These are phyloP conservation scores for Saccharomyces kudriavzevii DNA, from an alignment of 805 yeast species.

Conservation along the genomic window DNA sequence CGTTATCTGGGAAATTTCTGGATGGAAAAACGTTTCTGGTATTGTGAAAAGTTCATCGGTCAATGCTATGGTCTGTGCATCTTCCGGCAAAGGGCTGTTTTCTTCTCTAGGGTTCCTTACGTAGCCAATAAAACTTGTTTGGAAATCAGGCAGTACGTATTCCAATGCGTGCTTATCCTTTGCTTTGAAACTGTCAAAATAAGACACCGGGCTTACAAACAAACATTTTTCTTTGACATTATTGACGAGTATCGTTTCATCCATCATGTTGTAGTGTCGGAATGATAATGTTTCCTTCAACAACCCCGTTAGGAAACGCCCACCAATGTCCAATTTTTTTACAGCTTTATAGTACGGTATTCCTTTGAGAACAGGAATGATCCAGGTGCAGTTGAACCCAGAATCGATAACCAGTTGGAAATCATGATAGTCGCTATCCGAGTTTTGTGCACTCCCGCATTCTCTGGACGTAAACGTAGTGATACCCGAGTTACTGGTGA, in stretches of 20 bases:
- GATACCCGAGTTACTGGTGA: not conserved
- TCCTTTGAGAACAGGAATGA: slow-evolving; percentile 77
- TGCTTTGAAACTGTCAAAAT: slow-evolving; percentile 25
- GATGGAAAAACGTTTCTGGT: slow-evolving; percentile 83
- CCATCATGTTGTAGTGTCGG: slow-evolving; percentile 86
- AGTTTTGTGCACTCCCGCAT: not conserved
- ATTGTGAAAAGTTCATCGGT: slow-evolving; percentile 80
- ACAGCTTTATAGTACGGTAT: slow-evolving; percentile 70
- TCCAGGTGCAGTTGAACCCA: slow-evolving; percentile 82
- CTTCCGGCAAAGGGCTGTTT: slow-evolving; percentile 32
- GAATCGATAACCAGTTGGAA: slow-evolving; percentile 77
- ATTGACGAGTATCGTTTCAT: slow-evolving; percentile 78
- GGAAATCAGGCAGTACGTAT: slow-evolving; percentile 82
- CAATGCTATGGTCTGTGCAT: slow-evolving; percentile 57
- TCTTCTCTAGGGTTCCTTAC: slow-evolving; percentile 34
- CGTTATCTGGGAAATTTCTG: slow-evolving; percentile 68
- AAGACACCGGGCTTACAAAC: slow-evolving; percentile 42
- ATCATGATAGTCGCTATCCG: slow-evolving; percentile 35
- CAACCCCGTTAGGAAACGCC: slow-evolving; percentile 73
- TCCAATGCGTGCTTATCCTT: slow-evolving; percentile 40
- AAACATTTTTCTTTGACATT: slow-evolving; percentile 65
- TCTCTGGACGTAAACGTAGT: not conserved
- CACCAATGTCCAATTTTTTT: slow-evolving; percentile 76
- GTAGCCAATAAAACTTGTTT: slow-evolving; percentile 70
- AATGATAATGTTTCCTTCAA: slow-evolving; percentile 79